Conservation (phyloP, 192 early-diverging fungal species). For the Mycoemilia scoparia region DNA sequence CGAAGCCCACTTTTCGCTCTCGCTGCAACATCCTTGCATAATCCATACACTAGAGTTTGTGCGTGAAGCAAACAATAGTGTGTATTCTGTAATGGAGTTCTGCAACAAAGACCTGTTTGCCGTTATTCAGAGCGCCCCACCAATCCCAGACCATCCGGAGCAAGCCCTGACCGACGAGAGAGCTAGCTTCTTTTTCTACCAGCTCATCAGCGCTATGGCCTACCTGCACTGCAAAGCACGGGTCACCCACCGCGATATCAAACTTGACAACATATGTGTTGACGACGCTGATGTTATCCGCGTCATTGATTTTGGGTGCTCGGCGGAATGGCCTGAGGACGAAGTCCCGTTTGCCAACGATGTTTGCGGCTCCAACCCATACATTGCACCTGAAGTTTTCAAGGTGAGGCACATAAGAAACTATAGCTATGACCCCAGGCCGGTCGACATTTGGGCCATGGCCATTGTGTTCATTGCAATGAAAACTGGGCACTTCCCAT, state of each 20-base stretch:
- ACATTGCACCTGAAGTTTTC: slow-evolving; percentile 86
- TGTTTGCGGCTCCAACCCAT: slow-evolving; percentile 79
- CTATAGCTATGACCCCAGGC: slow-evolving; percentile 70
- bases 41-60: slow-evolving; percentile 61
- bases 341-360: slow-evolving; percentile 53
- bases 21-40: slow-evolving; percentile 56
- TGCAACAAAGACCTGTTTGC: slow-evolving; percentile 74
- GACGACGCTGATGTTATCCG: slow-evolving; percentile 53
- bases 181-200: slow-evolving; percentile 68
- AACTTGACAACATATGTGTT: slow-evolving; percentile 69
- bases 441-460: slow-evolving; percentile 74
- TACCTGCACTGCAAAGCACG: slow-evolving; percentile 57
- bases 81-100: slow-evolving; percentile 79
- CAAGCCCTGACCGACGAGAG: too few species aligned
- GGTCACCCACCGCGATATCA: slow-evolving; percentile 70
- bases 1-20: slow-evolving; percentile 27
- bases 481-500: slow-evolving; percentile 50
- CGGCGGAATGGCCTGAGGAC: slow-evolving; percentile 50
- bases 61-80: slow-evolving; percentile 36
- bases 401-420: slow-evolving; percentile 17
- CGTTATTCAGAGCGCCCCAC: slow-evolving; percentile 49
- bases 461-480: slow-evolving; percentile 73
- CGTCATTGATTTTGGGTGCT: slow-evolving; percentile 82
- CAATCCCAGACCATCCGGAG: slow-evolving; percentile 56
- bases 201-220: slow-evolving; percentile 50